A percentile compares a stretch with the other conserved stretches of the same genome.
Conservation (phyloP, 805 yeast genomes). For the Yarrowia sp. region DNA sequence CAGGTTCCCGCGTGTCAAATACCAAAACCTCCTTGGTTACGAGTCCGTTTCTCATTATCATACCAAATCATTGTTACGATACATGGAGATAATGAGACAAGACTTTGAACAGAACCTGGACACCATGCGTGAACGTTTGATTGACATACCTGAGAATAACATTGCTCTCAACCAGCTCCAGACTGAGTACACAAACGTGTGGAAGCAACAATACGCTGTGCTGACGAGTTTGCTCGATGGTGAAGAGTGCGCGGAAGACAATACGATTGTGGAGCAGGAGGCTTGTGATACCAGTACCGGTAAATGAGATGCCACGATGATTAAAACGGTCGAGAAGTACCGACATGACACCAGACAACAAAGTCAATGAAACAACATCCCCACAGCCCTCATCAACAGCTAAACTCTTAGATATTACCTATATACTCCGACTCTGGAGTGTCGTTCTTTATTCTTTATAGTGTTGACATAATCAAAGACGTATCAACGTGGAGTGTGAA, state of each 20-base stretch:
- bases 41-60: background rate
- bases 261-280: background rate
- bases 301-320: too few relatives aligned
- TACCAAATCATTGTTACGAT: background rate
- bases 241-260: background rate
- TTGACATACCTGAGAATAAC: conserved; percentile 11
- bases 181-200: background rate
- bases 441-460: conserved; percentile 6
- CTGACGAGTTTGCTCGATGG: background rate
- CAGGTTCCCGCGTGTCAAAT: background rate
- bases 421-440: conserved; percentile 16
- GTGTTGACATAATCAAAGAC: background rate
- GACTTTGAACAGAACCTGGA: conserved; percentile 10
- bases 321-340: too few relatives aligned
- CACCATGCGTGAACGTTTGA: background rate
- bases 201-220: conserved; percentile 6
- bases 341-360: too few relatives aligned
- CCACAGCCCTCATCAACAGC: too few relatives aligned
- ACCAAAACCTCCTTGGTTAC: background rate
- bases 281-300: too few relatives aligned
- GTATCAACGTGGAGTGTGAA: background rate
- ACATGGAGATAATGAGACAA: conserved; percentile 1
- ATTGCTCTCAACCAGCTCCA: background rate
- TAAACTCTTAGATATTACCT: conserved; percentile 10
- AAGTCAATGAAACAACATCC: too few relatives aligned